These are phyloP conservation scores for Alternaria arborescens DNA, from an alignment of 2,329 filamentous ascomycete genomes.

Conservation along the genomic window DNA sequence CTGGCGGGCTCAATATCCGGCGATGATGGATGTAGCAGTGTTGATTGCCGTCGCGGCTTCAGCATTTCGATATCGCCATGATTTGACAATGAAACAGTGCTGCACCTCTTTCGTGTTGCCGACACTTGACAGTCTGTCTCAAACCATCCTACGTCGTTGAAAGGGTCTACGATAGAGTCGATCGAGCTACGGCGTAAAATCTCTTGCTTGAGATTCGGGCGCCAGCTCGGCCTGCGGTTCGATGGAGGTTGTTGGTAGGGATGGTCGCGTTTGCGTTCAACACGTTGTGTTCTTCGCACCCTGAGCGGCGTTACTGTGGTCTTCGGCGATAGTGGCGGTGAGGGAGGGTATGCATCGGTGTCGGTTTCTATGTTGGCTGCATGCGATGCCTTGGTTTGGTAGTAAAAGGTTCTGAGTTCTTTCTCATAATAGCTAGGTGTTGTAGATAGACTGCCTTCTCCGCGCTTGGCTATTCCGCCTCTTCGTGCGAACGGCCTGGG, in stretches of 20 bases:
- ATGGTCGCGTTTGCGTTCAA: slow-evolving; percentile 18
- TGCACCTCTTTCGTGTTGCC: not conserved
- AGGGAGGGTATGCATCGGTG: slow-evolving; percentile 12
- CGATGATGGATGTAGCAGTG: slow-evolving; percentile 18
- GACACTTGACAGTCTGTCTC: not conserved
- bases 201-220: slow-evolving; percentile 37
- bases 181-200: slow-evolving; percentile 17
- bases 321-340: slow-evolving; percentile 28
- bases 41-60: slow-evolving; percentile 9
- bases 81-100: not conserved
- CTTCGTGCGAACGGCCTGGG: slow-evolving; percentile 35
- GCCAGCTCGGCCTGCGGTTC: slow-evolving; percentile 32
- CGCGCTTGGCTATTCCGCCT: slow-evolving; percentile 39
- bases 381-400: slow-evolving; percentile 27
- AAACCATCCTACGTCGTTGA: slow-evolving; percentile 13
- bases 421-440: slow-evolving; percentile 14
- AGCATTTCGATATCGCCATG: not conserved
- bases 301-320: slow-evolving; percentile 10
- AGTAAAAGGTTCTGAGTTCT: slow-evolving; percentile 24
- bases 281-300: slow-evolving; percentile 7
- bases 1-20: not conserved
- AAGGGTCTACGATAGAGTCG: slow-evolving; percentile 19
- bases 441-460: slow-evolving; percentile 23
- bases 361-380: slow-evolving; percentile 25
- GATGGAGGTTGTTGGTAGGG: slow-evolving; percentile 18